A percentile compares a stretch with the other conserved stretches of the same genome.
Evolutionary conservation across 306 rosid genomes (phyloP).

Genomic region (Prunus fruticosa): DNA sequence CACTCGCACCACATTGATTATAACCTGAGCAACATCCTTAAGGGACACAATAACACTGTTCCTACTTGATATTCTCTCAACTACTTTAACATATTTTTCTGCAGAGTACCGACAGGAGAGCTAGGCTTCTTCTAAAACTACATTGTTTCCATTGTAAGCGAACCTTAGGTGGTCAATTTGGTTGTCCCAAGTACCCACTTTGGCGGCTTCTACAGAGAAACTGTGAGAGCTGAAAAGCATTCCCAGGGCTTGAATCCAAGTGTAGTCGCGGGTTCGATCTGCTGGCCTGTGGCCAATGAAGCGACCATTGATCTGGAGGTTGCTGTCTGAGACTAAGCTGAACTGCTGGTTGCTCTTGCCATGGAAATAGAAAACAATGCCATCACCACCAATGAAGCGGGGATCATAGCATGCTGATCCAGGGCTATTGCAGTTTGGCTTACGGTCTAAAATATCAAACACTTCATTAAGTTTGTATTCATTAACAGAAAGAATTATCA

Average conservation of each 20-base stretch:
- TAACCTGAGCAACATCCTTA: slow-evolving; percentile 36
- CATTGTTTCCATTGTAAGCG: slow-evolving; percentile 24
- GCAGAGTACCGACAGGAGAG: slow-evolving; percentile 35
- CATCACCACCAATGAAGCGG: slow-evolving; percentile 49
- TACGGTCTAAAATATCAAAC: slow-evolving; percentile 18
- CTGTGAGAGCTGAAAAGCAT: slow-evolving; percentile 27
- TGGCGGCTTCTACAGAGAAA: slow-evolving; percentile 39
- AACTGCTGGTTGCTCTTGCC: slow-evolving; percentile 43
- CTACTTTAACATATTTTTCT: slow-evolving; percentile 20
- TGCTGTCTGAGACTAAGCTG: slow-evolving; percentile 31
- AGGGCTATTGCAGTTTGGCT: slow-evolving; percentile 50
- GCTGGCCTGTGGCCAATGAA: slow-evolving; percentile 43
- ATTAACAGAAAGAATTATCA: neutral
- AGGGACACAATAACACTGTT: slow-evolving; percentile 33
- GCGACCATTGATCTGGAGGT: slow-evolving; percentile 45
- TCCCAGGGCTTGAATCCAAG: slow-evolving; percentile 46
- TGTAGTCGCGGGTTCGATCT: slow-evolving; percentile 31
- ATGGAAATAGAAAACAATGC: slow-evolving; percentile 48
- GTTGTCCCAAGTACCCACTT: slow-evolving; percentile 23
- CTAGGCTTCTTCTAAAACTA: slow-evolving; percentile 16
- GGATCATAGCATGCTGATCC: slow-evolving; percentile 56
- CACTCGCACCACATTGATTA: slow-evolving; percentile 41
- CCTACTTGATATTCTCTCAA: slow-evolving; percentile 34
- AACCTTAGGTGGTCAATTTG: slow-evolving; percentile 32
- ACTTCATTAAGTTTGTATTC: neutral